Percentiles rank a stretch among this genome's conserved stretches.
These are phyloP conservation scores for Leishmania tarentolae DNA, from an alignment of 208 protist genomes.

Conservation along the genomic window DNA sequence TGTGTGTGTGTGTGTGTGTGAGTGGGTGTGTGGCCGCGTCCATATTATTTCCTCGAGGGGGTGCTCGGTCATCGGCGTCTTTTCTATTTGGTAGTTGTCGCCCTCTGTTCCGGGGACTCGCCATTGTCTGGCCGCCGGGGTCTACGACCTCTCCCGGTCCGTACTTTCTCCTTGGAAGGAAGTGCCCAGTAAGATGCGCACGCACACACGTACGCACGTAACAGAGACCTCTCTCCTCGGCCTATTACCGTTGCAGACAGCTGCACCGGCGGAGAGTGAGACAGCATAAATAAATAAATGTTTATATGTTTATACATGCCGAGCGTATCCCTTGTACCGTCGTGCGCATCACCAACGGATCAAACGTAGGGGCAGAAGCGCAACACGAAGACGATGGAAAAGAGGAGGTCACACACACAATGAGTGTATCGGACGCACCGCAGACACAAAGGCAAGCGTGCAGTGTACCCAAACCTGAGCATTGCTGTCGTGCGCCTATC, in stretches of 20 bases:
- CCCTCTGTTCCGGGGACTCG: not conserved
- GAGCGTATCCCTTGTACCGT: too few relatives aligned
- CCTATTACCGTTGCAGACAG: not conserved
- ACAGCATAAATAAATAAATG: too few relatives aligned
- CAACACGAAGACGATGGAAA: not conserved
- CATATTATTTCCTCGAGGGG: not conserved
- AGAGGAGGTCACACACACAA: not conserved
- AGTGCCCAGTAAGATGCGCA: not conserved
- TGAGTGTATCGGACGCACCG: not conserved
- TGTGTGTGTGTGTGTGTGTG: slow-evolving; percentile 6
- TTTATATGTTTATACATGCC: too few relatives aligned
- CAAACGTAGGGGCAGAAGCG: not conserved
- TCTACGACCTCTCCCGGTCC: not conserved
- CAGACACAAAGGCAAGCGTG: too few relatives aligned
- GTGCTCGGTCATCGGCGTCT: too few relatives aligned
- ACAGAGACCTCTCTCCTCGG: not conserved
- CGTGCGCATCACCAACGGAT: too few relatives aligned
- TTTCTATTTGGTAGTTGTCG: too few relatives aligned
- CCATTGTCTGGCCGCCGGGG: not conserved
- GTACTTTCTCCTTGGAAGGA: not conserved
- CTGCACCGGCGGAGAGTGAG: not conserved
- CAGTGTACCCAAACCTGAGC: not conserved
- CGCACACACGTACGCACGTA: not conserved
- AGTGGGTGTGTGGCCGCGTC: not conserved
- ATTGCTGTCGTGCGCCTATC: not conserved